Evolutionary conservation across 257 asterid genomes (phyloP).

Genomic region (Echium plantagineum): DNA sequence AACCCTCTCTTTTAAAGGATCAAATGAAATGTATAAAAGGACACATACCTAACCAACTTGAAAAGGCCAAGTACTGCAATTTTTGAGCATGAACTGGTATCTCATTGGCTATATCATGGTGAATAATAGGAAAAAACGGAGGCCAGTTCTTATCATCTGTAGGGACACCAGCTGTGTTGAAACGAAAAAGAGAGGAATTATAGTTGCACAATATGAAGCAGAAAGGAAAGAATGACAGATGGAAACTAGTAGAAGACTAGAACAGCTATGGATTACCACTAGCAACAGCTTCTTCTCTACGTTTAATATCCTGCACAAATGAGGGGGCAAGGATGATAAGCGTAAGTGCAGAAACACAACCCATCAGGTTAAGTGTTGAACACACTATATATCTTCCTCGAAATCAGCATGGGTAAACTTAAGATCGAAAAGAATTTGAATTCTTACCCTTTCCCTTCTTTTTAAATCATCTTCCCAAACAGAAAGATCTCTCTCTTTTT

Average conservation of each 20-base stretch:
- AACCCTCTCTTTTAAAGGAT: not conserved
- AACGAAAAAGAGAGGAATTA: slow-evolving; percentile 12
- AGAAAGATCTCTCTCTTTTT: slow-evolving; percentile 69
- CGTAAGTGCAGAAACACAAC: slow-evolving; percentile 8
- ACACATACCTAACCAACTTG: slow-evolving; percentile 58
- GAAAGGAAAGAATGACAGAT: not conserved
- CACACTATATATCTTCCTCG: not conserved
- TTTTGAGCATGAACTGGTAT: slow-evolving; percentile 55
- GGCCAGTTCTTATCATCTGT: slow-evolving; percentile 55
- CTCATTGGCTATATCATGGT: slow-evolving; percentile 59
- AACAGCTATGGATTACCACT: slow-evolving; percentile 28
- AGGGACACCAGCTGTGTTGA: slow-evolving; percentile 39
- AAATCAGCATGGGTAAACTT: not conserved
- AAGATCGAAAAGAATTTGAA: not conserved
- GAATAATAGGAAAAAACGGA: slow-evolving; percentile 58
- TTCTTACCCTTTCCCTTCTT: slow-evolving; percentile 77
- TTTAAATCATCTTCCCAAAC: slow-evolving; percentile 81
- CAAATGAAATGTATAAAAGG: not conserved
- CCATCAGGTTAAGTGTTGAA: not conserved
- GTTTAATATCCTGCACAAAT: slow-evolving; percentile 46
- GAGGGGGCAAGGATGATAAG: slow-evolving; percentile 6
- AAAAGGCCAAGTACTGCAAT: slow-evolving; percentile 66
- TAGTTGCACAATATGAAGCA: slow-evolving; percentile 9
- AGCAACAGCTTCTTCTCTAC: slow-evolving; percentile 55
- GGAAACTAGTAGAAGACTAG: not conserved